phyloP scores from a whole-genome alignment of 352 stramenopile species.

The Chrysophaeum taylorii region DNA sequence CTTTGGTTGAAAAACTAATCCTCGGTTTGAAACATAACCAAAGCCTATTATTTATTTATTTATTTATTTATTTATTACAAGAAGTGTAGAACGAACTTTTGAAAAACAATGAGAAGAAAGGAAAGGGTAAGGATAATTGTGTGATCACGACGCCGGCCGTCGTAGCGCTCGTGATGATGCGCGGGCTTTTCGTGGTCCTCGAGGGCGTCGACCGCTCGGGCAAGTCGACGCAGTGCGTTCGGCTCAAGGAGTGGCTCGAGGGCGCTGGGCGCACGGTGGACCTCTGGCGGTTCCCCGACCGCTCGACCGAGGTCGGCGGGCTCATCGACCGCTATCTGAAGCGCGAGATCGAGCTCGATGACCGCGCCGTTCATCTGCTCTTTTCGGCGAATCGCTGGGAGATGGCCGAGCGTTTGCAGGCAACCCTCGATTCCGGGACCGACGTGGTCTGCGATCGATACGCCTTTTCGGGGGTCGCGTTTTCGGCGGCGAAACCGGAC shows the following conservation, averaged over 20 bases:
- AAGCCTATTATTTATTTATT: too few relatives aligned
- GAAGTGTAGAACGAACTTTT: too few relatives aligned
- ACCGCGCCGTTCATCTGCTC: slow-evolving; percentile 93
- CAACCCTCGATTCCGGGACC: slow-evolving; percentile 41
- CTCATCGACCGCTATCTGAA: slow-evolving; percentile 94
- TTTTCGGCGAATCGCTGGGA: slow-evolving; percentile 99
- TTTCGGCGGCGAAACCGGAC: slow-evolving; percentile 83
- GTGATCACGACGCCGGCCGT: too few relatives aligned
- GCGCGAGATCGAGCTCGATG: slow-evolving; percentile 74
- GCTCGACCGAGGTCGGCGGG: slow-evolving; percentile 71
- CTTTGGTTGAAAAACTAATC: too few relatives aligned
- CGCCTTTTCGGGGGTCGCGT: slow-evolving; percentile 93
- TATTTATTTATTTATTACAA: too few relatives aligned
- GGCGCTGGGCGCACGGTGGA: slow-evolving; percentile 22
- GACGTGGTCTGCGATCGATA: slow-evolving; percentile 94
- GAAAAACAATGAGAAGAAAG: too few relatives aligned
- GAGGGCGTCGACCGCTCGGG: slow-evolving; percentile 97
- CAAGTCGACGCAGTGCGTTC: slow-evolving; percentile 96
- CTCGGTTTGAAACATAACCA: too few relatives aligned
- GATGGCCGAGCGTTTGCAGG: slow-evolving; percentile 35
- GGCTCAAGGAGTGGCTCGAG: slow-evolving; percentile 59
- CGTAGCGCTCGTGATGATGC: too few relatives aligned
- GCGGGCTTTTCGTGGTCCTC: slow-evolving; percentile 94
- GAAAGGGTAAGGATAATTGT: too few relatives aligned
- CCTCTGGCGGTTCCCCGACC: slow-evolving; percentile 47